Conservation (phyloP, 2,329 filamentous ascomycete genomes). For the Hymenoscyphus linearis region DNA sequence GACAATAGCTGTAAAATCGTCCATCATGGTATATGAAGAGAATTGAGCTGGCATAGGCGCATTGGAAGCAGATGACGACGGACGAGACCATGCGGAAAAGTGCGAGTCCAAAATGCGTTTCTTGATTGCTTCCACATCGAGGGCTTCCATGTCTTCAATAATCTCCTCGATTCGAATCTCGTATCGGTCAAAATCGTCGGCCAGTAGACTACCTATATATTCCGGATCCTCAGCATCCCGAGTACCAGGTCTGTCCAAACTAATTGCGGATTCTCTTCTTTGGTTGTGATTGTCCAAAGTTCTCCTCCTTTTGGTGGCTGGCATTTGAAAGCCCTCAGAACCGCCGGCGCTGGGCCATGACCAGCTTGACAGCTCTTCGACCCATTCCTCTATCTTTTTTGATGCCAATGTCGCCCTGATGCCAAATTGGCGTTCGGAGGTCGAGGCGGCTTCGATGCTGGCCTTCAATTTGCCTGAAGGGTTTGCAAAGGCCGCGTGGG, state of each 20-base stretch:
- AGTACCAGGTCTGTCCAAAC: conserved; percentile 7
- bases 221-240: conserved; percentile 12
- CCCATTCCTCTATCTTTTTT: conserved; percentile 67
- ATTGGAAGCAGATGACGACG: conserved; percentile 43
- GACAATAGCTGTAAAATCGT: conserved; percentile 84
- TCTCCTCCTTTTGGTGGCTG: conserved; percentile 38
- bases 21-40: conserved; percentile 63
- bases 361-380: conserved; percentile 62
- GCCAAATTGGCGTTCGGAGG: conserved; percentile 65
- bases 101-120: conserved; percentile 78
- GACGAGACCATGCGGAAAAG: conserved; percentile 55
- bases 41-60: conserved; percentile 37
- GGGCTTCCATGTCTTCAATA: conserved; percentile 57
- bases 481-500: conserved; percentile 53
- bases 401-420: conserved; percentile 65
- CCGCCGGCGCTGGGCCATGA: conserved; percentile 47
- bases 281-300: background rate
- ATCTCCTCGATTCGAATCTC: conserved; percentile 73
- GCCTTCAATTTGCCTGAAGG: conserved; percentile 47
- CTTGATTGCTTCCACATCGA: conserved; percentile 85
- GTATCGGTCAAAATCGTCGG: conserved; percentile 59
- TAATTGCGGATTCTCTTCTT: conserved; percentile 26
- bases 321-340: conserved; percentile 50
- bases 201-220: conserved; percentile 59
- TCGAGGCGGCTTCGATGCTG: conserved; percentile 58